Evolutionary conservation across 2,329 filamentous ascomycete genomes (phyloP), one percentile per base, ranked within the genome.

Genomic region (Falciphora oryzae): DNA sequence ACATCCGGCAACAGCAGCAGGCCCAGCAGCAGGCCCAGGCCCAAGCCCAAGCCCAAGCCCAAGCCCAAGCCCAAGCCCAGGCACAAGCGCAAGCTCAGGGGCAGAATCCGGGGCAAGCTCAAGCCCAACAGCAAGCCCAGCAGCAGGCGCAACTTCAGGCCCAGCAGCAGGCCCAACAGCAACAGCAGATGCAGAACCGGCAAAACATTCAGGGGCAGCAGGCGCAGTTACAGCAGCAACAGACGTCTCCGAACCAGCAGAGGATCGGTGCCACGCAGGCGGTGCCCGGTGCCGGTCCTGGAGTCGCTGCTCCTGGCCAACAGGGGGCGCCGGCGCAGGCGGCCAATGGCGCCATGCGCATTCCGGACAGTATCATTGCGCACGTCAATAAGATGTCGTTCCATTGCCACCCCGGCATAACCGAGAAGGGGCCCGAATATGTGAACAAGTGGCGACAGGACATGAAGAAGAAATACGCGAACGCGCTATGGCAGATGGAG

Each of bases 401-500:
- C 68, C 74, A 76, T 18, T 73, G 79, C 1, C 81, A 81, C 0
- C 69, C 76, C 1, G 72, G 75, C n/a, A 63, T 83, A 0, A 70
- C 73, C 0, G 78, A 80, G 22, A 81, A 80, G 65, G 74, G 77
- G 3, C 74, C 76, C 0, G 77, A 81, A n/a, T 75, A 77, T 5
- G 75, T 76, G 1, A 67, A 71, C 0, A 82, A 82, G 67, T 85
- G 81, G 81, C 70, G 80, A 2, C 75, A 79, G 10, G 79, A 83
- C 1, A 74, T 79, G 38, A 83, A 79, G 68, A 73, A 76, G 0
- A 78, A 77, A 64, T 84, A 85, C 65, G 74, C 76, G 0, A 75
- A 79, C 56, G 82, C 80, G 0, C 71, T 86, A 7, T 73, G 80
- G 67, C 76, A 78, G 2, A 84, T 86, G 76, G 83, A 85, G 53